Base-by-base conservation (phyloP, 257 asterid genomes). In the Gardenia jasminoides region DNA sequence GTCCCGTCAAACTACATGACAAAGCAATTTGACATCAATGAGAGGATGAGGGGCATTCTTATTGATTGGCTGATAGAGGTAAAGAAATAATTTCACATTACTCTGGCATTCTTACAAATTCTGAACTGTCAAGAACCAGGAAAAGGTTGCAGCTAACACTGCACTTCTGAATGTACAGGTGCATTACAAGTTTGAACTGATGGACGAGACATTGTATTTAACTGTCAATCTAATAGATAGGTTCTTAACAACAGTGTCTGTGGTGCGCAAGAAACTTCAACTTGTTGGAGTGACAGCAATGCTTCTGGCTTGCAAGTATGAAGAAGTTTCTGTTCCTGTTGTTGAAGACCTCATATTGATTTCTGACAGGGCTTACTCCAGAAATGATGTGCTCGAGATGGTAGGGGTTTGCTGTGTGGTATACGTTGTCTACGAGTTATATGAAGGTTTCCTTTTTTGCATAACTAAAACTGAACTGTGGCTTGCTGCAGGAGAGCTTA, bases 31-130 rank as follows among this genome's bases (percentile, higher is more conserved):
- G 99, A 93, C 75, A 85, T 93, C 36, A 96, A 96, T 76, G 99
- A 93, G 10, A 85, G 92, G 76, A 96, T 96, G 99, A 87, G 99
- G 75, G 92, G 88, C 1, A 93, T 96, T 83, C 94, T 96, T 9
- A 89, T 96, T 36, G 98, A 96, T 77, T 96, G 99, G 99, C 90
- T 96, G 79, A 92, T 93, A 19, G 97, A 96, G 98, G 99, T 95
- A 86, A 13, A 67, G 36, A 46, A 67, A 56, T 47, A 43, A 68
- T 75, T 24, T 66, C 44, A 24, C 43, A 43, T 30, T 44, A 31
- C 1, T 20, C 12, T 3, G 68, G 22, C 69, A 30, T 70, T 59
- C 75, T 56, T 47, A 69, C 33, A 56, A 13, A 70, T 74, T 67
- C 22, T 47, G 64, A 73, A 67, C 17, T 65, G 1, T 13, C 65